Percentiles rank a stretch among this genome's conserved stretches.
phyloP scores from a whole-genome alignment of 2,329 filamentous ascomycete species.

The Fusarium sp. region DNA sequence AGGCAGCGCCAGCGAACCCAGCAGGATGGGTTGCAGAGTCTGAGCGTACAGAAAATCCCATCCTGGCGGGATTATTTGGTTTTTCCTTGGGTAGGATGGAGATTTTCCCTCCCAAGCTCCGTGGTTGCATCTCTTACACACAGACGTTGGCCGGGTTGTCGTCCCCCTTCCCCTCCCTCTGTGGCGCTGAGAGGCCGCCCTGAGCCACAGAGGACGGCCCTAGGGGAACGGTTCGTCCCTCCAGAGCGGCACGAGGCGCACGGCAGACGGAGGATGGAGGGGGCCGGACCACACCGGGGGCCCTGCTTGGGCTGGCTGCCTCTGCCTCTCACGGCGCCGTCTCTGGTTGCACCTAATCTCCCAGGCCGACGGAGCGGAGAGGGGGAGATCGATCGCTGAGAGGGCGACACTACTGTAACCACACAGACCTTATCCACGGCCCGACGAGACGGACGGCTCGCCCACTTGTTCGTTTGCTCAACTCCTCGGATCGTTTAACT shows the following conservation, averaged over 20 bases:
- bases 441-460: conserved; percentile 13
- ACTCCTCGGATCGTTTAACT: background rate
- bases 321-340: background rate
- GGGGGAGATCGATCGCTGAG: conserved; percentile 21
- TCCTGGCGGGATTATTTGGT: conserved; percentile 18
- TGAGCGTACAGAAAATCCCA: conserved; percentile 30
- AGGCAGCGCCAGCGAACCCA: conserved; percentile 22
- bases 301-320: background rate
- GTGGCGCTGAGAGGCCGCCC: background rate
- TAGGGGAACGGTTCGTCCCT: conserved; percentile 32
- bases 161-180: background rate
- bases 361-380: conserved; percentile 10
- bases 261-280: conserved; percentile 10
- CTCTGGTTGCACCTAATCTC: background rate
- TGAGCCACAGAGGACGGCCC: conserved; percentile 7
- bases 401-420: conserved; percentile 22
- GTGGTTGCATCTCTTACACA: conserved; percentile 22
- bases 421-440: conserved; percentile 29
- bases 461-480: background rate
- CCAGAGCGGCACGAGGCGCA: conserved; percentile 17
- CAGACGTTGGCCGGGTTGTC: conserved; percentile 17
- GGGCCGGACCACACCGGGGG: conserved; percentile 2
- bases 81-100: conserved; percentile 12
- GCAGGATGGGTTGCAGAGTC: conserved; percentile 33
- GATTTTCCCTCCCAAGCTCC: background rate